phyloP scores from a whole-genome alignment of 352 stramenopile species.

The Pythium dissotocum region DNA sequence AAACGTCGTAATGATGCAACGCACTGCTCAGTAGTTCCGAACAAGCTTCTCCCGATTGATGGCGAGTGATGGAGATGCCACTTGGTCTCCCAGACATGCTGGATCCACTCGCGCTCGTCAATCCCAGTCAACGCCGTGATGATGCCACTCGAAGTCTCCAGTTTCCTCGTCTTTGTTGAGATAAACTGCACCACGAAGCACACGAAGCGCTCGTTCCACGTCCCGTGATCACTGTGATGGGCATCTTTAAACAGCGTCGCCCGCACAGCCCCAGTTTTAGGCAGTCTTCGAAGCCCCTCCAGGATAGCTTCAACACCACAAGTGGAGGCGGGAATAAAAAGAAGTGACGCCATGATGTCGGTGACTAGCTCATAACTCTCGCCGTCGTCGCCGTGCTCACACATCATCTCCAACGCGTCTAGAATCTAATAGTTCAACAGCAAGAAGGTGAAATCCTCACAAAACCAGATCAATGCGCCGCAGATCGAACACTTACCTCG shows the following conservation, averaged over 20 bases:
- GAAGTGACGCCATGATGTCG: constrained; percentile 1
- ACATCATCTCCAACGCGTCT: neutral
- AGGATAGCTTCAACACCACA: neutral
- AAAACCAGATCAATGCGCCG: neutral
- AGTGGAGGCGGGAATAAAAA: neutral
- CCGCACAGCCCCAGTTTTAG: neutral
- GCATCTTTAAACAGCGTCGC: neutral
- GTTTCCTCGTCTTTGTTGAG: neutral
- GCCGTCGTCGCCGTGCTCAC: neutral
- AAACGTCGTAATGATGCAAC: neutral
- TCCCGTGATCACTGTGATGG: neutral
- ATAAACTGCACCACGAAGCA: neutral
- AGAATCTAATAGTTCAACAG: neutral
- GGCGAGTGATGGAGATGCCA: constrained; percentile 15
- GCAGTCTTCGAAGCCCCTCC: neutral
- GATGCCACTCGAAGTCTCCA: neutral
- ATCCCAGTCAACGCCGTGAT: neutral
- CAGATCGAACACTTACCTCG: neutral
- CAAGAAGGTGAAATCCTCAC: neutral
- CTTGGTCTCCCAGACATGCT: constrained; percentile 17
- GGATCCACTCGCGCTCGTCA: constrained; percentile 11
- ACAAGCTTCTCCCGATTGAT: neutral
- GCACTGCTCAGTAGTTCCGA: constrained; percentile 5
- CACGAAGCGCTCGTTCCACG: constrained; percentile 9
- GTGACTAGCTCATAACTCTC: neutral